Conservation (phyloP, 352 stramenopile genomes). For the Pythium biforme region DNA sequence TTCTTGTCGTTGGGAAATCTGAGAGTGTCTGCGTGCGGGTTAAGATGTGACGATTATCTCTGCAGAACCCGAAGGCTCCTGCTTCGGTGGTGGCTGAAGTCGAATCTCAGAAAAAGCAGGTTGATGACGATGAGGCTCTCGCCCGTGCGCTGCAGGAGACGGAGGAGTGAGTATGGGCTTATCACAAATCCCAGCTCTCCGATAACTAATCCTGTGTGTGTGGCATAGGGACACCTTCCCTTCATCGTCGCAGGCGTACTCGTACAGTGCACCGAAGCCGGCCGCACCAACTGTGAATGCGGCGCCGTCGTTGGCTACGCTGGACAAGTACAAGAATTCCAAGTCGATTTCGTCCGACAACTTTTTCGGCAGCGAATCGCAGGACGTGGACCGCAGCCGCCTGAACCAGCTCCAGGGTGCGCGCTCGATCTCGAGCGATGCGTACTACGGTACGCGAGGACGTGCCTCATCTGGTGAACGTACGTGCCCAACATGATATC, state of each 20-base stretch:
- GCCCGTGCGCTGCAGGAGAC: constrained; percentile 76
- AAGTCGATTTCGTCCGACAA: constrained; percentile 91
- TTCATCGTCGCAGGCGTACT: constrained; percentile 13
- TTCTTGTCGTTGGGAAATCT: too few species aligned
- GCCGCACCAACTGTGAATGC: not conserved
- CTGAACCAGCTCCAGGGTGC: constrained; percentile 77
- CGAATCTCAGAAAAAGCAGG: constrained; percentile 60
- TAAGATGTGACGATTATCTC: not conserved
- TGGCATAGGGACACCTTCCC: not conserved
- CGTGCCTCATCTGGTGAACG: constrained; percentile 65
- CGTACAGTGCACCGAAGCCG: constrained; percentile 21
- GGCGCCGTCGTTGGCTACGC: constrained; percentile 37
- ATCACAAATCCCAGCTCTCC: too few species aligned
- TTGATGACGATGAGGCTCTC: constrained; percentile 85
- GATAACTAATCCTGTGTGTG: not conserved
- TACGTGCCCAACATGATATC: constrained; percentile 28
- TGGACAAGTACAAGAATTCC: constrained; percentile 92
- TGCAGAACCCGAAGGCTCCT: constrained; percentile 68
- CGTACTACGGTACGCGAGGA: constrained; percentile 72
- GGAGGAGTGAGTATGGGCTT: constrained; percentile 53
- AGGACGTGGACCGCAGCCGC: constrained; percentile 54
- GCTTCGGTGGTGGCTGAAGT: constrained; percentile 22
- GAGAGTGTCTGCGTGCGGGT: not conserved
- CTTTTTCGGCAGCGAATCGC: constrained; percentile 77
- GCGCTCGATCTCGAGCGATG: constrained; percentile 86